Conservation (phyloP, 768 basidiomycete species). For the Strobilomyces echinocephalus region DNA sequence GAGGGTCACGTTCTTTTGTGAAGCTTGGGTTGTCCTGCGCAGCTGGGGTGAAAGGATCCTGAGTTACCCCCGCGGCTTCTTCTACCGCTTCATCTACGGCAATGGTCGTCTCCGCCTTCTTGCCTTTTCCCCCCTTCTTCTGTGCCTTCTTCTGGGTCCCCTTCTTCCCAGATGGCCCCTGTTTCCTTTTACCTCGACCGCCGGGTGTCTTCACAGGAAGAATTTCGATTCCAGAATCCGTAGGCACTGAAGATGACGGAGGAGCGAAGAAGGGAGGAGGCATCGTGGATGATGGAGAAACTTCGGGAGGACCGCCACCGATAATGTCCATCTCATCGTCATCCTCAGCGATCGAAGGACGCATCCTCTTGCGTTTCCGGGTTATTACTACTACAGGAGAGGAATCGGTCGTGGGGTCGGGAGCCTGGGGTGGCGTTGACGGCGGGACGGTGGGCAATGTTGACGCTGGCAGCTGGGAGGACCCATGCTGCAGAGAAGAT, state of each 20-base stretch:
- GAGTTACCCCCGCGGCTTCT: neutral
- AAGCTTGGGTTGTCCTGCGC: conserved; percentile 1
- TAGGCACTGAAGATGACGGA: conserved; percentile 36
- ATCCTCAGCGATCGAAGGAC: conserved; percentile 3
- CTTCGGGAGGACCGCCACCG: neutral
- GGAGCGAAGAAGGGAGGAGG: conserved; percentile 46
- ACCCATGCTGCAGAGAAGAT: conserved; percentile 13
- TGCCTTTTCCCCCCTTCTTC: conserved; percentile 26
- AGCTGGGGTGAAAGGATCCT: neutral
- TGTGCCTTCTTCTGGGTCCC: conserved; percentile 19
- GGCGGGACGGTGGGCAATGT: conserved; percentile 26
- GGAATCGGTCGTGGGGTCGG: conserved; percentile 20
- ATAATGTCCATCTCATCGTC: conserved; percentile 16
- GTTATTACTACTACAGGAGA: conserved; percentile 19
- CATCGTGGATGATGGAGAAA: conserved; percentile 13
- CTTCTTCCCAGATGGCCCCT: conserved; percentile 13
- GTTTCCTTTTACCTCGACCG: conserved; percentile 13
- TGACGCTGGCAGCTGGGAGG: conserved; percentile 34
- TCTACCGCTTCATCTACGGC: conserved; percentile 11
- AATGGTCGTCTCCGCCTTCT: conserved; percentile 18
- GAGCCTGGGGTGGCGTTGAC: conserved; percentile 20
- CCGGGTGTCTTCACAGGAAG: conserved; percentile 3
- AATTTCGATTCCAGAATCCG: conserved; percentile 28
- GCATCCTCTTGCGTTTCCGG: conserved; percentile 27
- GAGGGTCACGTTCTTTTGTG: neutral